Conservation (phyloP, 495 filamentous ascomycete species). For the Lepidopterella palustris region DNA sequence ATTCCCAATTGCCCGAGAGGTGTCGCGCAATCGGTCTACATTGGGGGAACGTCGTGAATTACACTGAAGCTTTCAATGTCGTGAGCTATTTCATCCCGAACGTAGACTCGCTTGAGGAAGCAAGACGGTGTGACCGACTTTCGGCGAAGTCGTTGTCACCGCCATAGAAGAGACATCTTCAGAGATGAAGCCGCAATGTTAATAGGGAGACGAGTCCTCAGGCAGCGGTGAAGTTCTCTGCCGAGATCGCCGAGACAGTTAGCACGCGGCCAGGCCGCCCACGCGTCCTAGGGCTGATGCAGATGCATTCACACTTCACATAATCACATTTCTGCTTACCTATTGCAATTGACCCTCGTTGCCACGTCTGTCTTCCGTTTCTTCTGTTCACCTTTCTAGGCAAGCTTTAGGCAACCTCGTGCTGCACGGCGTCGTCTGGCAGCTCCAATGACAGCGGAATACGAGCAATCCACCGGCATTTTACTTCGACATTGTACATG, state of each 20-base stretch:
- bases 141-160: not conserved
- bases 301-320: not conserved
- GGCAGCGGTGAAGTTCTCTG: not conserved
- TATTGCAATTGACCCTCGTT: not conserved
- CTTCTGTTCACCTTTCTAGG: not conserved
- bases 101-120: no score
- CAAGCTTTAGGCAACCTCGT: not conserved
- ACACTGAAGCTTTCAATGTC: no score
- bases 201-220: not conserved
- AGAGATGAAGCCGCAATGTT: not conserved
- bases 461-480: no score
- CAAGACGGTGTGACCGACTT: not conserved
- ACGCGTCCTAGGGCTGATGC: not conserved
- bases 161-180: not conserved
- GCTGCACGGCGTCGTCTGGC: no score
- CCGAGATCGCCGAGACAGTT: not conserved
- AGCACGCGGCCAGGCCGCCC: not conserved
- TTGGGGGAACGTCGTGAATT: no score
- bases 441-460: no score
- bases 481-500: no score
- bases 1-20: not conserved
- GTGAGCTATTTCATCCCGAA: no score
- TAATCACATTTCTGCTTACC: constrained; percentile 1
- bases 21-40: no score
- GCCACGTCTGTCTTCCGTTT: not conserved